These are phyloP conservation scores for Pseudogymnoascus sp. DNA, from an alignment of 2,329 filamentous ascomycete species.

Conservation along the genomic window DNA sequence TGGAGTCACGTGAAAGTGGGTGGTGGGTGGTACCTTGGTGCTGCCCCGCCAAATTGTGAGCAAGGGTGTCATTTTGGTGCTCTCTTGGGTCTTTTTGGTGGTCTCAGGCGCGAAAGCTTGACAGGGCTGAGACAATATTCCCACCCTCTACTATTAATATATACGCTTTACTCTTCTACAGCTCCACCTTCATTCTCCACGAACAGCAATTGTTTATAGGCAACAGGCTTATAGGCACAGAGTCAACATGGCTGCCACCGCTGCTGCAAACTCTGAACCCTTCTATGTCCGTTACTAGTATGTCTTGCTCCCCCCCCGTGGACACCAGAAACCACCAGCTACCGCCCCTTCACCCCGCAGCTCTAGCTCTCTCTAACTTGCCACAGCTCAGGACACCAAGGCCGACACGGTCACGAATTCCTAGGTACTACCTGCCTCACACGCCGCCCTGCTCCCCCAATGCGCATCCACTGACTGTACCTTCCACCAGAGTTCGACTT, in stretches of 20 bases:
- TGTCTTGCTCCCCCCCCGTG: slow-evolving; percentile 27
- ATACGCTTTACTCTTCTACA: background rate
- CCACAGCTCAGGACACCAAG: slow-evolving; percentile 86
- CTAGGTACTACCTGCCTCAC: slow-evolving; percentile 53
- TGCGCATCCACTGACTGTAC: slow-evolving; percentile 18
- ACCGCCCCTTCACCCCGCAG: background rate
- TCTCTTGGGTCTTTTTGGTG: background rate
- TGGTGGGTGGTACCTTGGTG: background rate
- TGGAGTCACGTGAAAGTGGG: background rate
- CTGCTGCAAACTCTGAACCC: slow-evolving; percentile 53
- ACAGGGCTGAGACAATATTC: slow-evolving; percentile 9
- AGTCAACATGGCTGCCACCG: slow-evolving; percentile 35
- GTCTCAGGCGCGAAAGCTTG: slow-evolving; percentile 8
- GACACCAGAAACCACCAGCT: background rate
- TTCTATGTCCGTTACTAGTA: slow-evolving; percentile 99
- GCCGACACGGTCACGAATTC: slow-evolving; percentile 96
- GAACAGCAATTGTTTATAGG: background rate
- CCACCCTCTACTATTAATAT: background rate
- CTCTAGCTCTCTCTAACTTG: slow-evolving; percentile 20
- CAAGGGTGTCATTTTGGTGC: background rate
- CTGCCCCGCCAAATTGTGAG: slow-evolving; percentile 3
- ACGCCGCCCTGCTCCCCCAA: background rate
- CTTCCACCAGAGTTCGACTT: slow-evolving; percentile 80
- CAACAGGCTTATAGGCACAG: background rate
- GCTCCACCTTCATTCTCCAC: background rate